Evolutionary conservation across 768 basidiomycete species (phyloP).

Genomic region (Boletus reticulatus): DNA sequence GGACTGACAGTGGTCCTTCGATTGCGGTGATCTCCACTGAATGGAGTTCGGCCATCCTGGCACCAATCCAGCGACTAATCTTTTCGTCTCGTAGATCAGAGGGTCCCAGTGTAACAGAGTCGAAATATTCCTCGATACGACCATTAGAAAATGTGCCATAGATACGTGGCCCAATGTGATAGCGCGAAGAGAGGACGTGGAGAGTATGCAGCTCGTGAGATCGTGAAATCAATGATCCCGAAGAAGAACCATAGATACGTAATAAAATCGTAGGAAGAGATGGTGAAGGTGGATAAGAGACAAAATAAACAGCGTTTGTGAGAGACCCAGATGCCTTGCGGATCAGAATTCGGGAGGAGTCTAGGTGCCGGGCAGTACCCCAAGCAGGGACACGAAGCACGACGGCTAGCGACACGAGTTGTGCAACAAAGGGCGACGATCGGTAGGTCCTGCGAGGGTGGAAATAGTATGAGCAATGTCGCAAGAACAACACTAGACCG

Average conservation of each 20-base stretch:
- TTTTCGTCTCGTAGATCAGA: conserved; percentile 73
- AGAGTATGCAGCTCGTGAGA: conserved; percentile 83
- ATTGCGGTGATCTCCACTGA: conserved; percentile 79
- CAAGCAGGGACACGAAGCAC: conserved; percentile 59
- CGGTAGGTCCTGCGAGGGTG: conserved; percentile 58
- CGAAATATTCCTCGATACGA: conserved; percentile 93
- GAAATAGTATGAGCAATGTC: conserved; percentile 17
- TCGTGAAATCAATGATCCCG: conserved; percentile 84
- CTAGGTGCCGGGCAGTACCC: conserved; percentile 44
- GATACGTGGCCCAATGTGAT: conserved; percentile 86
- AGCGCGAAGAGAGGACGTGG: conserved; percentile 84
- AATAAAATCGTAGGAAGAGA: conserved; percentile 70
- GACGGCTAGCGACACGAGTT: conserved; percentile 55
- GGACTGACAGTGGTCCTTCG: conserved; percentile 41
- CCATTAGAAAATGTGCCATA: conserved; percentile 97
- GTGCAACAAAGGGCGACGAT: conserved; percentile 49
- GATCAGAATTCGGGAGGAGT: conserved; percentile 53
- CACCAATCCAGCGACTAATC: conserved; percentile 85
- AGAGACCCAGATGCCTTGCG: conserved; percentile 86
- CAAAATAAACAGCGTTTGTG: conserved; percentile 97
- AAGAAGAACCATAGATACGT: conserved; percentile 89
- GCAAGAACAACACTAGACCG: conserved; percentile 32
- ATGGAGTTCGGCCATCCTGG: conserved; percentile 95
- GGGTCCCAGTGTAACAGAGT: conserved; percentile 77
- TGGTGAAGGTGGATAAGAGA: conserved; percentile 62